Conservation (phyloP, 768 basidiomycete species). For the Mycena kentingensis region DNA sequence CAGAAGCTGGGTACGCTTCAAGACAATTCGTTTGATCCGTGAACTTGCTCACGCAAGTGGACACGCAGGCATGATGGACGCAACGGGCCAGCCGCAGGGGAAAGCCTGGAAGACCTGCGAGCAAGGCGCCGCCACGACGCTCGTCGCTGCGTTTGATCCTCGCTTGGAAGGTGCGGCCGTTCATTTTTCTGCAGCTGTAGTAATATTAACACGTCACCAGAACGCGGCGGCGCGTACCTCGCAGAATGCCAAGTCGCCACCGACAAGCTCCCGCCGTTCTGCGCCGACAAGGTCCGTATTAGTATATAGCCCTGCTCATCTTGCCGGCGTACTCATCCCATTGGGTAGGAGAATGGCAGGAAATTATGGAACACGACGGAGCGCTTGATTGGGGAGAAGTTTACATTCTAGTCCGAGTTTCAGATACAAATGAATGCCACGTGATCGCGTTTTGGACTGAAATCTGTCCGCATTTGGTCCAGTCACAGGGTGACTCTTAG, state of each 20-base stretch:
- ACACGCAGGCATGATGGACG: not conserved
- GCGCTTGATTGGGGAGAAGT: conserved; percentile 7
- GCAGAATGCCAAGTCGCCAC: conserved; percentile 2
- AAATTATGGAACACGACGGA: conserved; percentile 9
- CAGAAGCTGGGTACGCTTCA: no score
- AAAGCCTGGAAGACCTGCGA: conserved; percentile 9
- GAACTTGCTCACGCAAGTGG: no score
- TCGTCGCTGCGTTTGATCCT: not conserved
- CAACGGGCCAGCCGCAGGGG: not conserved
- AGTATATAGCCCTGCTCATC: not conserved
- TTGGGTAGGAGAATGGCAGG: not conserved
- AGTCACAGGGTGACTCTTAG: no score
- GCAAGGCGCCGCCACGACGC: conserved; percentile 13
- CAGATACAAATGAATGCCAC: no score
- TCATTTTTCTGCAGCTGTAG: not conserved
- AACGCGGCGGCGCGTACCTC: conserved; percentile 4
- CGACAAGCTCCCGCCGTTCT: not conserved
- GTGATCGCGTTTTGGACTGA: no score
- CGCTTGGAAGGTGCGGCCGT: not conserved
- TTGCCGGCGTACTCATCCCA: not conserved
- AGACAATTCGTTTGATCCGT: no score
- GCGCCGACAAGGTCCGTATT: not conserved
- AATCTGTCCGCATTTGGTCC: no score
- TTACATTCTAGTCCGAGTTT: not conserved
- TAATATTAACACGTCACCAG: not conserved